Evolutionary conservation across 345 rosid genomes (phyloP).

Genomic region (Salix caprea): DNA sequence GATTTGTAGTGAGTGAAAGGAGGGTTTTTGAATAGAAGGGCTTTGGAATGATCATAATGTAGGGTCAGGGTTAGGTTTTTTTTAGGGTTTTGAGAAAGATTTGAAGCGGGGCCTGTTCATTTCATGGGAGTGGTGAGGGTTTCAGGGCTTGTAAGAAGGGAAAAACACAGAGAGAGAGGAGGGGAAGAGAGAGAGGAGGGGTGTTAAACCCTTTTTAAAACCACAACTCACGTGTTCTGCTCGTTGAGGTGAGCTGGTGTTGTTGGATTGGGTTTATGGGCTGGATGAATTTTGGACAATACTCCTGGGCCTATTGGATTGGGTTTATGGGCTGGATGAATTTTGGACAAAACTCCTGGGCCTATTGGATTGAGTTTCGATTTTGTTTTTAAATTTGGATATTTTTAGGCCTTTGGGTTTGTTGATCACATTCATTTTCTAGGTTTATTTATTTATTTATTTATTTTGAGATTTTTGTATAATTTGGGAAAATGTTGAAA

Average conservation of each 20-base stretch:
- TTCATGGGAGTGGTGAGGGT: neutral
- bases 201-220: conserved; percentile 10
- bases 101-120: neutral
- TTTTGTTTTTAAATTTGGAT: too few relatives aligned
- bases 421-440: too few relatives aligned
- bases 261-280: neutral
- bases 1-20: conserved; percentile 8
- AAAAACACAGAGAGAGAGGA: neutral
- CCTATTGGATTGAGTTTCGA: too few relatives aligned
- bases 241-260: neutral
- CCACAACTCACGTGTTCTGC: conserved; percentile 16
- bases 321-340: too few relatives aligned
- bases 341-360: too few relatives aligned
- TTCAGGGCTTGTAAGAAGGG: neutral
- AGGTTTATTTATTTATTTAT: too few relatives aligned
- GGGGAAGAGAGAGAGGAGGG: neutral
- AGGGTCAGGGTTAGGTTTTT: conserved; percentile 4
- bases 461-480: too few relatives aligned
- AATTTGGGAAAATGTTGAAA: neutral
- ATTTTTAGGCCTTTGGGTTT: too few relatives aligned
- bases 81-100: neutral
- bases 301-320: too few relatives aligned
- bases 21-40: conserved; percentile 22
- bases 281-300: too few relatives aligned
- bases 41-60: conserved; percentile 18